Evolutionary conservation across 805 yeast species (phyloP).

Genomic region (Metschnikowia henanensis): DNA sequence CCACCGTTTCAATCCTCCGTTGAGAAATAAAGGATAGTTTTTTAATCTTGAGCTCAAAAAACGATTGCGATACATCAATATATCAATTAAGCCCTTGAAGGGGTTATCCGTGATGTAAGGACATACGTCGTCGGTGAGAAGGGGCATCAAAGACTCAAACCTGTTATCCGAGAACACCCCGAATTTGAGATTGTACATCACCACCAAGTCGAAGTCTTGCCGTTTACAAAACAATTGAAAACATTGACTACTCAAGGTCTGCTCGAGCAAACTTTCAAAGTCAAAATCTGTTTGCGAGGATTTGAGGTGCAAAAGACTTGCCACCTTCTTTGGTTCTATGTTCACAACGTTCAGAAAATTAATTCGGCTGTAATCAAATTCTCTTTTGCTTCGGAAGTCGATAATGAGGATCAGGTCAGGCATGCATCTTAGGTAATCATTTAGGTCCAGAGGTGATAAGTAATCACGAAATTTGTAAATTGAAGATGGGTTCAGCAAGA

Average conservation of each 20-base stretch:
- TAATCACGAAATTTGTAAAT: slow-evolving; percentile 5
- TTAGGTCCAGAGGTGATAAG: slow-evolving; percentile 13
- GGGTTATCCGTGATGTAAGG: slow-evolving; percentile 56
- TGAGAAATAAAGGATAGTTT: slow-evolving; percentile 31
- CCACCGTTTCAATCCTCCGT: slow-evolving; percentile 42
- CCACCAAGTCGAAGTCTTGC: slow-evolving; percentile 57
- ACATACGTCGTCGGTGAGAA: slow-evolving; percentile 34
- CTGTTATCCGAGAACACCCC: slow-evolving; percentile 30
- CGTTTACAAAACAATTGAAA: slow-evolving; percentile 53
- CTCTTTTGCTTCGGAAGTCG: slow-evolving; percentile 65
- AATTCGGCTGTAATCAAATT: slow-evolving; percentile 65
- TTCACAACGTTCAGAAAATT: slow-evolving; percentile 59
- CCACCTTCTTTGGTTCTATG: slow-evolving; percentile 58
- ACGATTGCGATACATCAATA: slow-evolving; percentile 31
- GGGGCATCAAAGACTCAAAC: slow-evolving; percentile 35
- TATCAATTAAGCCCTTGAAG: slow-evolving; percentile 43
- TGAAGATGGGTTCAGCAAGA: not conserved
- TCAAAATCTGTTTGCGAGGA: slow-evolving; percentile 54
- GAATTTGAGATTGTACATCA: slow-evolving; percentile 57
- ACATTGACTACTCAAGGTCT: slow-evolving; percentile 36
- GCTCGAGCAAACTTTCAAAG: slow-evolving; percentile 59
- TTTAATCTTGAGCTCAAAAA: slow-evolving; percentile 35
- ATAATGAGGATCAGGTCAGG: slow-evolving; percentile 49
- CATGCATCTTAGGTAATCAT: slow-evolving; percentile 8
- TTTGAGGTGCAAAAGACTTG: slow-evolving; percentile 25